Conservation (phyloP, 1,284 basidiomycete species). For the Papiliotrema laurentii region DNA sequence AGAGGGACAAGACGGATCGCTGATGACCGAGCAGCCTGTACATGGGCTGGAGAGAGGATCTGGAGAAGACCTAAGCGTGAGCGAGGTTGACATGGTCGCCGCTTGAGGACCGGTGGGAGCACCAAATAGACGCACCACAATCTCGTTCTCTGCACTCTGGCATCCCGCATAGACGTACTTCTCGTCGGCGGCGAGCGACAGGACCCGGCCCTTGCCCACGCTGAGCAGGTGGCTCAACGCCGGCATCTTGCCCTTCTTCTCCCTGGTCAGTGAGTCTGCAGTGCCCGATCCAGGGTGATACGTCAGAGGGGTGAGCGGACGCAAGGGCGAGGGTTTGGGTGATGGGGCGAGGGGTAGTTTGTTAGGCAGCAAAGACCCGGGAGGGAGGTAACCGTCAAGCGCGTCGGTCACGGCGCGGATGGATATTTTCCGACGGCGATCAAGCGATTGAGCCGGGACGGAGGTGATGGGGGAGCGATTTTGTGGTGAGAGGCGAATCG, state of each 20-base stretch:
- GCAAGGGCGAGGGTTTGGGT: background rate
- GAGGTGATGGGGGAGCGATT: background rate
- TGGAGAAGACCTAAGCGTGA: conserved; percentile 69
- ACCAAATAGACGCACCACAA: conserved; percentile 48
- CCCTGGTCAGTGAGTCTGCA: conserved; percentile 43
- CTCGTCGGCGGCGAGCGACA: conserved; percentile 69
- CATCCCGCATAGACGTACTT: conserved; percentile 76
- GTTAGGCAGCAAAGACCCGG: conserved; percentile 3
- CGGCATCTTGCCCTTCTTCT: conserved; percentile 42
- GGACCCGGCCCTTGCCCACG: conserved; percentile 51
- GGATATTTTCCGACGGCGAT: too few relatives aligned
- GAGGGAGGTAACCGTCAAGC: background rate
- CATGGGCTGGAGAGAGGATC: conserved; percentile 62
- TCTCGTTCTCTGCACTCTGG: conserved; percentile 70
- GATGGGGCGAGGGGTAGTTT: background rate
- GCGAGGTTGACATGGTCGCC: too few relatives aligned
- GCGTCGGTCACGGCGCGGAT: too few relatives aligned
- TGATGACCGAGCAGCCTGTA: conserved; percentile 78
- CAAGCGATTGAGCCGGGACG: background rate
- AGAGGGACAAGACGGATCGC: conserved; percentile 76
- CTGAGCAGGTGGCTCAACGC: conserved; percentile 44
- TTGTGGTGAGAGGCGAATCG: too few relatives aligned
- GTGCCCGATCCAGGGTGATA: conserved; percentile 2
- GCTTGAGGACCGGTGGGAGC: too few relatives aligned
- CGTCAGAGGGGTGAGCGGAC: conserved; percentile 1